Evolutionary conservation across 2,329 filamentous ascomycete species (phyloP).

Genomic region (Ilyonectria mors-panacis): DNA sequence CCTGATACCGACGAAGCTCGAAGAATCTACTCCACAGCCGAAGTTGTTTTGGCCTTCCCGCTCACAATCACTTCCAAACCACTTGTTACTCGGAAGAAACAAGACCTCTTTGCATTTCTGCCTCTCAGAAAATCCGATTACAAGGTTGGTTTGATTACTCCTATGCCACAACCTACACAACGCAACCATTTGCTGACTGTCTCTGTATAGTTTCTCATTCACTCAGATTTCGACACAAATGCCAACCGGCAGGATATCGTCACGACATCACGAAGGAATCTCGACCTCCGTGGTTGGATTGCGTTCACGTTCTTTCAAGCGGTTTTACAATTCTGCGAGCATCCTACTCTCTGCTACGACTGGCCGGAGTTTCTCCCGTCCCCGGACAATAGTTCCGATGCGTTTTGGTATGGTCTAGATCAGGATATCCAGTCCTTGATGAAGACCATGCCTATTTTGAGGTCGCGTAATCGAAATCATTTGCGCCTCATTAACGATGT

Average conservation of each 20-base stretch:
- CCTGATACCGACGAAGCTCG: slow-evolving; percentile 7
- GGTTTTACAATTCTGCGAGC: slow-evolving; percentile 32
- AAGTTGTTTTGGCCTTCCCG: slow-evolving; percentile 40
- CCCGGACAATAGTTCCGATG: background rate
- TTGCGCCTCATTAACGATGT: slow-evolving; percentile 18
- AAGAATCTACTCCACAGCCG: slow-evolving; percentile 5
- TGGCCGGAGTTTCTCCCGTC: slow-evolving; percentile 37
- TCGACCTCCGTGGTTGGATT: slow-evolving; percentile 16
- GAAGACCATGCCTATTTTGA: background rate
- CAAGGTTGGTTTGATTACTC: slow-evolving; percentile 5
- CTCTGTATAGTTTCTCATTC: slow-evolving; percentile 36
- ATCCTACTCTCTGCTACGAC: slow-evolving; percentile 29
- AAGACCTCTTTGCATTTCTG: slow-evolving; percentile 37
- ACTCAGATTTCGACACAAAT: slow-evolving; percentile 37
- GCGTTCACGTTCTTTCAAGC: slow-evolving; percentile 4
- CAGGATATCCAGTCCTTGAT: background rate
- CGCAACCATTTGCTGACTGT: background rate
- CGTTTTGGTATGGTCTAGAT: slow-evolving; percentile 32
- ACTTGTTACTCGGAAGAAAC: background rate
- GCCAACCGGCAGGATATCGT: slow-evolving; percentile 34
- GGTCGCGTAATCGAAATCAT: background rate
- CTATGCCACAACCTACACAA: background rate
- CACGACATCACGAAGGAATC: slow-evolving; percentile 29
- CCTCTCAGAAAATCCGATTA: slow-evolving; percentile 28
- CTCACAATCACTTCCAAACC: slow-evolving; percentile 5